Percentiles rank a stretch among this genome's conserved stretches.
phyloP scores from a whole-genome alignment of 2,329 filamentous ascomycete species.

The Paraphaeosphaeria sporulosa region DNA sequence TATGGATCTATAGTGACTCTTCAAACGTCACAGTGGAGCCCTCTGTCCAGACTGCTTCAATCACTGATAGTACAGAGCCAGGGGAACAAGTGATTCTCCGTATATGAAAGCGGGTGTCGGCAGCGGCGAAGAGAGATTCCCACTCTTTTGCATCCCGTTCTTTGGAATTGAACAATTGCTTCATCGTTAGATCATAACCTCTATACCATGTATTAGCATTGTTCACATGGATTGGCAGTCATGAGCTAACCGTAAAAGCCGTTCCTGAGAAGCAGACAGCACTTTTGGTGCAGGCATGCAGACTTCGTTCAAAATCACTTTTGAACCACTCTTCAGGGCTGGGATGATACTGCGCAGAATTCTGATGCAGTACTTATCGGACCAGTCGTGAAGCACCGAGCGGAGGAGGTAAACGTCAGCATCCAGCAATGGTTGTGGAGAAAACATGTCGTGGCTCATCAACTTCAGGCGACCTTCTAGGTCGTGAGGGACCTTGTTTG shows the following conservation, averaged over 20 bases:
- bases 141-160: constrained; percentile 55
- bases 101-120: not conserved
- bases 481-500: constrained; percentile 3
- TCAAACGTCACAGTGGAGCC: no score
- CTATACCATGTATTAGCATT: not conserved
- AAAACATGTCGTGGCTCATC: constrained; percentile 16
- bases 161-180: constrained; percentile 22
- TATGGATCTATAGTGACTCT: no score
- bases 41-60: constrained; percentile 5
- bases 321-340: constrained; percentile 61
- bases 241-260: constrained; percentile 10
- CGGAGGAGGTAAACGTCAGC: constrained; percentile 18
- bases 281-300: constrained; percentile 27
- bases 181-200: constrained; percentile 17
- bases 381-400: constrained; percentile 46
- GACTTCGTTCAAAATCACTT: constrained; percentile 52
- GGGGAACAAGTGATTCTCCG: not conserved
- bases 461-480: constrained; percentile 9
- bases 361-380: constrained; percentile 53
- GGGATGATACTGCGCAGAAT: constrained; percentile 55
- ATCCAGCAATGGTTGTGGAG: constrained; percentile 19
- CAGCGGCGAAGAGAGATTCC: constrained; percentile 47
- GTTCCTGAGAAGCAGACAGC: constrained; percentile 5
- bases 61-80: constrained; percentile 3
- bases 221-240: not conserved